Evolutionary conservation across 208 protist genomes (phyloP).

Genomic region (Naegleria fowleri): DNA sequence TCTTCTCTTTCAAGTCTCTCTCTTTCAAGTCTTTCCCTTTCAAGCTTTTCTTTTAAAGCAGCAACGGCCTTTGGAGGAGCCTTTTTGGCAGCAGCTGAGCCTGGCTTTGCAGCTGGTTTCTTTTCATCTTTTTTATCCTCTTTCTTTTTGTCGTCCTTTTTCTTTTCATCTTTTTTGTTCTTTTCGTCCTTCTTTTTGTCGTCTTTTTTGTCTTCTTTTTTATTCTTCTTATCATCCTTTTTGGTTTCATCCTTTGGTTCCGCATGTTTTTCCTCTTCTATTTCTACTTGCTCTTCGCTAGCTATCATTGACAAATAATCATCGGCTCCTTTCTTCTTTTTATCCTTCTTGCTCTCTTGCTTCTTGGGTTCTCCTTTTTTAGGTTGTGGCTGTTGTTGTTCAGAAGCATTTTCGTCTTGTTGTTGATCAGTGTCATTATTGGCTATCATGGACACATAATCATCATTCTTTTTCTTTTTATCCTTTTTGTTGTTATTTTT

Average conservation of each 20-base stretch:
- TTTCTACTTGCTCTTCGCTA: slow-evolving; percentile 14
- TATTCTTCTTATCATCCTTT: slow-evolving; percentile 72
- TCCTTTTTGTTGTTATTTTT: slow-evolving; percentile 13
- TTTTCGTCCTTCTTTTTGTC: slow-evolving; percentile 63
- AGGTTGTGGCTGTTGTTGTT: background rate
- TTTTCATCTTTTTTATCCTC: slow-evolving; percentile 62
- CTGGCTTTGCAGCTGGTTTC: slow-evolving; percentile 54
- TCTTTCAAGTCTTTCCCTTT: background rate
- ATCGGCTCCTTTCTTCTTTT: background rate
- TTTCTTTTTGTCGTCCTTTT: slow-evolving; percentile 70
- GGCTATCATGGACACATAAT: background rate
- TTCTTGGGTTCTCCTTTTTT: background rate
- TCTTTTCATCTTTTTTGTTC: slow-evolving; percentile 66
- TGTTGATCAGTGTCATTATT: slow-evolving; percentile 6
- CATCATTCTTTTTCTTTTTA: background rate
- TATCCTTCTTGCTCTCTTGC: slow-evolving; percentile 8
- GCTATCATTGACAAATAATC: background rate
- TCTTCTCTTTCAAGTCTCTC: slow-evolving; percentile 18
- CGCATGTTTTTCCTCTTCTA: background rate
- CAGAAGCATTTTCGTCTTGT: slow-evolving; percentile 10
- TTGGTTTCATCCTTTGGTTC: background rate
- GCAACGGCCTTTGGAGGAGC: background rate
- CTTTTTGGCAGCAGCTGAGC: slow-evolving; percentile 29
- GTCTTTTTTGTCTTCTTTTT: background rate
- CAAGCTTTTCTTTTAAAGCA: background rate